Evolutionary conservation across 345 rosid species (phyloP), one percentile per base, ranked within the genome.

Genomic region (Arabidopsis suecica): DNA sequence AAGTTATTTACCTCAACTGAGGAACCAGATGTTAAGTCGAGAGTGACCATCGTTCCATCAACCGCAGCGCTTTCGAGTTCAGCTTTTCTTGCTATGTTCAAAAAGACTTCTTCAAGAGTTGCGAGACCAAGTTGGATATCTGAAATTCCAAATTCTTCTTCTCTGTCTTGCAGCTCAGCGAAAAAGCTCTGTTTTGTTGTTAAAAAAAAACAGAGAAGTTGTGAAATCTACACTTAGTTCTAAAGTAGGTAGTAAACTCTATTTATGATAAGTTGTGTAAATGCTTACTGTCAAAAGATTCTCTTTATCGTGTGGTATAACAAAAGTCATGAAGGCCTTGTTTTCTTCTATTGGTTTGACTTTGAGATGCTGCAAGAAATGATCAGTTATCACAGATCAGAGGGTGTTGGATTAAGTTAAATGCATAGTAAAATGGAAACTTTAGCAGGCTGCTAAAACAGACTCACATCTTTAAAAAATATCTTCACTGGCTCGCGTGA

Each of bases 41-140:
- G 77, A 65, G 95, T 84, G 55, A 85, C 90, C 83, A 87, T 50
- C 65, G 87, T 82, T 65, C 86, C 89, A 61, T 94, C 98, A 6
- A 88, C 86, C 2, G 93, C 86, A 68, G 98, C 98, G 42, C 69
- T 87, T 84, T 94, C 98, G 11, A 94, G 85, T 76, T 94, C 98
- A 23, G 98, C 98, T 77, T 88, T 86, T 82, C 82, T 84, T 32
- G 97, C 98, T n/a, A 94, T 94, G 65, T 91, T 91, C 61, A 94
- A 82, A 90, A 91, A 94, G 59, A 94, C 97, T 82, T 94, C 97
- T 84, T 91, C 98, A 1, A 94, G 95, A n/a, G 97, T 91, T 22
- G 98, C 75, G 7, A 94, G 94, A 60, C 97, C 90, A 20, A 91
- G 91, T 69, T 94, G 98, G 73, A 94, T 84, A 73, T 94, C 97